A percentile compares a stretch with the other conserved stretches of the same genome.
Evolutionary conservation across 768 basidiomycete genomes (phyloP).

Genomic region (Floccularia luteovirens): DNA sequence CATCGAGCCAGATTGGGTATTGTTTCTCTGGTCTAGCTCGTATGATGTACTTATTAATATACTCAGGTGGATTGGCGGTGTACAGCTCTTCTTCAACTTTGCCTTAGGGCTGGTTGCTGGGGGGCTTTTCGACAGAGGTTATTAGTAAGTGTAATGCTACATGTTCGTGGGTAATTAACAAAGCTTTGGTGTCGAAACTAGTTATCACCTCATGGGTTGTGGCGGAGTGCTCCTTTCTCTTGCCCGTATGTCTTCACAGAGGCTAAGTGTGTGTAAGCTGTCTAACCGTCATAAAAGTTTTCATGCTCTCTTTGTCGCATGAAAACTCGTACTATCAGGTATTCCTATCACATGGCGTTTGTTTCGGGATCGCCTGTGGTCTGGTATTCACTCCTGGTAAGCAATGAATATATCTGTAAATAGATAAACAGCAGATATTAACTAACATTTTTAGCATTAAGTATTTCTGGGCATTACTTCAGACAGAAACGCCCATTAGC

Average conservation of each 20-base stretch:
- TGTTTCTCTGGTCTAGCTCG: not conserved
- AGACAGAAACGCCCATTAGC: constrained; percentile 26
- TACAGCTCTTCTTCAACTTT: constrained; percentile 43
- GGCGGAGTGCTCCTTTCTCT: constrained; percentile 9
- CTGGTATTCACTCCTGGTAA: constrained; percentile 34
- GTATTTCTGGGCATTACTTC: constrained; percentile 36
- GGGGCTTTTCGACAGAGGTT: constrained; percentile 42
- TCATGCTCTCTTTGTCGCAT: constrained; percentile 25
- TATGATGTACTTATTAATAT: not conserved
- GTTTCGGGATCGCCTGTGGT: constrained; percentile 39
- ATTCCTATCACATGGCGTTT: constrained; percentile 44
- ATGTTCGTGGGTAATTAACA: no score
- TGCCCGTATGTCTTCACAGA: no score
- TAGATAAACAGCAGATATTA: not conserved
- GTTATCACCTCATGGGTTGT: constrained; percentile 14
- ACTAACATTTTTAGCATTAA: not conserved
- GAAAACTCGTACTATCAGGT: constrained; percentile 28
- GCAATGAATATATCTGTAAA: not conserved
- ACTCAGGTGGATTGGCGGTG: constrained; percentile 41
- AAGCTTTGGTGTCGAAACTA: constrained; percentile 3
- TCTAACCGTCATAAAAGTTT: constrained; percentile 8
- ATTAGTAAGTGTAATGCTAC: constrained; percentile 27
- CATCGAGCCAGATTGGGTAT: constrained; percentile 28
- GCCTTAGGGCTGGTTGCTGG: constrained; percentile 38
- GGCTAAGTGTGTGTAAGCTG: no score